phyloP scores from a whole-genome alignment of 371 early-diverging fungal species.

The Mortierella sp. region DNA sequence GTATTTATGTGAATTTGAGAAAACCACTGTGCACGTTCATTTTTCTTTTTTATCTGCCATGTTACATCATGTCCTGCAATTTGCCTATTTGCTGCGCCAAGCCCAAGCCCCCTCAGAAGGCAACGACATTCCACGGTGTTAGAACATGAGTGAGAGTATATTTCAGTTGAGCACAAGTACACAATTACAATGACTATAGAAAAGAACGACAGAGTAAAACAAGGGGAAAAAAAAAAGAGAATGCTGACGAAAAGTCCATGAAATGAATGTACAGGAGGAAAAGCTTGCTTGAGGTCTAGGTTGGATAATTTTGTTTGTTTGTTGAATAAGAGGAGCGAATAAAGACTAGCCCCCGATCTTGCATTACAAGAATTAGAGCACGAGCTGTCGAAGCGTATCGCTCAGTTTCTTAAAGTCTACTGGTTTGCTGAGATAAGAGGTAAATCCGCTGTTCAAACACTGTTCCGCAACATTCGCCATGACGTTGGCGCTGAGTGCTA shows the following conservation, averaged over 20 bases:
- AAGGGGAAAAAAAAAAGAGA: not conserved
- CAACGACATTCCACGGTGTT: not conserved
- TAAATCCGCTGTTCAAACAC: constrained; percentile 68
- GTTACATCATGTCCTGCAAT: too few species aligned
- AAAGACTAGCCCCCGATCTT: too few species aligned
- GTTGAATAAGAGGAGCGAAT: not conserved
- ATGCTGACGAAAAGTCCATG: not conserved
- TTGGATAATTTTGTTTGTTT: not conserved
- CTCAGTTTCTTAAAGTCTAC: constrained; percentile 74
- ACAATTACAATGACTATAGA: not conserved
- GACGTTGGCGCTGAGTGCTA: constrained; percentile 76
- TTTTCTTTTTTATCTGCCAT: too few species aligned
- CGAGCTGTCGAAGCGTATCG: constrained; percentile 64
- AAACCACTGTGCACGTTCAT: too few species aligned
- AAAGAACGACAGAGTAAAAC: not conserved
- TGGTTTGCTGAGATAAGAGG: constrained; percentile 74
- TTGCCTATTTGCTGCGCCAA: not conserved
- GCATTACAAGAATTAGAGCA: constrained; percentile 8
- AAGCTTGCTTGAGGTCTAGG: not conserved
- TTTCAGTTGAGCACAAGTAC: not conserved
- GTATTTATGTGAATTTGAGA: too few species aligned
- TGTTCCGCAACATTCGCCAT: constrained; percentile 73
- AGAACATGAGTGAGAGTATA: not conserved
- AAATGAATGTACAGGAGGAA: not conserved
- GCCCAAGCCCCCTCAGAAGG: not conserved